Evolutionary conservation across 164 flowering plant species (phyloP).

Genomic region (Sextonia rubra): DNA sequence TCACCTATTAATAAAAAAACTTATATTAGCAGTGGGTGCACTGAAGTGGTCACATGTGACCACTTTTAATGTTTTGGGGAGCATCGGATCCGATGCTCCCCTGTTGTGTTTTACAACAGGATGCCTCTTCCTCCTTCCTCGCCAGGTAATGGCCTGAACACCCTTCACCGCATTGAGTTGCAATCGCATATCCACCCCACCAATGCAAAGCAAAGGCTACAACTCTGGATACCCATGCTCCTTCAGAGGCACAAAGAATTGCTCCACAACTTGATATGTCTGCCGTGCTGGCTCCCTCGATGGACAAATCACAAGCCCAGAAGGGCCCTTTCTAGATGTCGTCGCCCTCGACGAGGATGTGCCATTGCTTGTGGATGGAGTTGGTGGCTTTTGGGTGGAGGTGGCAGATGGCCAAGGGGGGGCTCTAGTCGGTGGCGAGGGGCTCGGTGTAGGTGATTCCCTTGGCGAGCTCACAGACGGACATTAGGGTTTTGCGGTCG

Average conservation of each 20-base stretch:
- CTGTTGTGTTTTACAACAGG: too few species aligned
- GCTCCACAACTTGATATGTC: conserved; percentile 82
- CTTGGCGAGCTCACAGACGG: conserved; percentile 87
- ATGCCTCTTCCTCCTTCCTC: too few species aligned
- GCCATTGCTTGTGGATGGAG: too few species aligned
- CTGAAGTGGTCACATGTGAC: too few species aligned
- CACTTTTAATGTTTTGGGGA: too few species aligned
- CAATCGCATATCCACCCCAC: conserved; percentile 90
- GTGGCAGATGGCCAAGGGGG: conserved; percentile 61
- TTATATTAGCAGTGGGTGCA: too few species aligned
- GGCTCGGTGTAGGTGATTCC: conserved; percentile 87
- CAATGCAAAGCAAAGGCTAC: conserved; percentile 89
- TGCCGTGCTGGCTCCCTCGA: conserved; percentile 91
- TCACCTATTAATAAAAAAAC: too few species aligned
- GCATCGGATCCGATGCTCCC: too few species aligned
- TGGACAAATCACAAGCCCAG: conserved; percentile 84
- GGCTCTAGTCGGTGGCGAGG: conserved; percentile 75
- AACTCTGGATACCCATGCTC: conserved; percentile 73
- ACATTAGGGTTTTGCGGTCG: conserved; percentile 68
- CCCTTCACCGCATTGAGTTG: conserved; percentile 88
- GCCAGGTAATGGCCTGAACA: too few species aligned
- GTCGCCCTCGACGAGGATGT: too few species aligned
- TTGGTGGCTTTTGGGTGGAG: conserved; percentile 38
- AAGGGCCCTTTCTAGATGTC: too few species aligned
- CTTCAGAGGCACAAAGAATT: conserved; percentile 60